Evolutionary conservation across 2,329 filamentous ascomycete genomes (phyloP).

Genomic region (Claviceps digitariae): DNA sequence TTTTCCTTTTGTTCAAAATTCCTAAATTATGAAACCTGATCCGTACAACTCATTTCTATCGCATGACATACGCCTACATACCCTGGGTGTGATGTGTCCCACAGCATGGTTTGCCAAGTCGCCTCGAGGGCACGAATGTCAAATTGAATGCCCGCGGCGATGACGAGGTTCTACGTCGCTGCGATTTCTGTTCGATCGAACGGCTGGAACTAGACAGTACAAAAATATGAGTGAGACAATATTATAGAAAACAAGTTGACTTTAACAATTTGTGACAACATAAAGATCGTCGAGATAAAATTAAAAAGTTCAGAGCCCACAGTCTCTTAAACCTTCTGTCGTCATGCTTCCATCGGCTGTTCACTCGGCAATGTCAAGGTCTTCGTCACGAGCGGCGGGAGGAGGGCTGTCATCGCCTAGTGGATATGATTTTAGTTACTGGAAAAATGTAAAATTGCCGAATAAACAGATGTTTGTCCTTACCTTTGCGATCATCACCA

Average conservation of each 20-base stretch:
- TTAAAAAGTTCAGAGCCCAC: slow-evolving; percentile 1
- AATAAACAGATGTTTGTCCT: slow-evolving; percentile 7
- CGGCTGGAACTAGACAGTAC: slow-evolving; percentile 9
- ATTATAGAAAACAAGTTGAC: not conserved
- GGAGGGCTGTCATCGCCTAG: slow-evolving; percentile 52
- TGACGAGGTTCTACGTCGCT: slow-evolving; percentile 12
- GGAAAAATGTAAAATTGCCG: not conserved
- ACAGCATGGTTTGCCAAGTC: slow-evolving; percentile 2
- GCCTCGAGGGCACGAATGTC: slow-evolving; percentile 1
- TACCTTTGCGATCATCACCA: slow-evolving; percentile 85
- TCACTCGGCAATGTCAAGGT: slow-evolving; percentile 86
- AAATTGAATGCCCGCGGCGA: slow-evolving; percentile 1
- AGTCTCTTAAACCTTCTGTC: slow-evolving; percentile 1
- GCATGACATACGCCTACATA: slow-evolving; percentile 5
- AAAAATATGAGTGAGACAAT: slow-evolving; percentile 7
- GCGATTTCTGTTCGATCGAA: slow-evolving; percentile 10
- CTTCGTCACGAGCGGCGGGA: slow-evolving; percentile 66
- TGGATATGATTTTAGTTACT: not conserved
- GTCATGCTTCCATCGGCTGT: not conserved
- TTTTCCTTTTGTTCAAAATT: not conserved
- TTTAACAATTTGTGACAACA: not conserved
- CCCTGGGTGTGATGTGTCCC: not conserved
- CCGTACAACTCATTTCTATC: slow-evolving; percentile 7
- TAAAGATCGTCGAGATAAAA: slow-evolving; percentile 10
- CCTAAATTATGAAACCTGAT: slow-evolving; percentile 1